A percentile compares a stretch with the other conserved stretches of the same genome.
Conservation (phyloP, 2,329 filamentous ascomycete species). For the Fusarium sp. region DNA sequence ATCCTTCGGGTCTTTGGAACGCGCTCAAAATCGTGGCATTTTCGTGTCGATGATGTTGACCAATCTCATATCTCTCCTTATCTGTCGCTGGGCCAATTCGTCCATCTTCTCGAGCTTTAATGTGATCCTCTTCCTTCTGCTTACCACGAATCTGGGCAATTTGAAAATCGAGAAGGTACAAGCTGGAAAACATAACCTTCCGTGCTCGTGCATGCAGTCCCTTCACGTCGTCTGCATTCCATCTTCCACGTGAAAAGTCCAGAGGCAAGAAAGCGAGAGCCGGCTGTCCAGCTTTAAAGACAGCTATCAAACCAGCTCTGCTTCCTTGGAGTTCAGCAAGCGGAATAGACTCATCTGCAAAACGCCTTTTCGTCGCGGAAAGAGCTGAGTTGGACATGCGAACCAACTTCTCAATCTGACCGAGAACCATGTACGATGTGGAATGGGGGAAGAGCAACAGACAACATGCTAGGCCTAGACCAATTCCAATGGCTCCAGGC, state of each 20-base stretch:
- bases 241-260: slow-evolving; percentile 59
- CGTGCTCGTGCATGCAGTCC: slow-evolving; percentile 52
- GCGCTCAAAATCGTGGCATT: slow-evolving; percentile 51
- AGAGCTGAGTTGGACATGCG: slow-evolving; percentile 50
- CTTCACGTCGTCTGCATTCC: slow-evolving; percentile 58
- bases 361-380: slow-evolving; percentile 44
- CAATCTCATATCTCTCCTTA: slow-evolving; percentile 31
- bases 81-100: background rate
- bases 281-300: slow-evolving; percentile 54
- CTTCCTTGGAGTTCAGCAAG: slow-evolving; percentile 48
- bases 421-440: slow-evolving; percentile 58
- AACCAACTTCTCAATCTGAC: slow-evolving; percentile 48
- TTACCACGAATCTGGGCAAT: slow-evolving; percentile 47
- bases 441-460: slow-evolving; percentile 63
- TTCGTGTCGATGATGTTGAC: slow-evolving; percentile 48
- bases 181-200: slow-evolving; percentile 48
- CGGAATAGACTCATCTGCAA: slow-evolving; percentile 35
- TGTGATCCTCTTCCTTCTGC: slow-evolving; percentile 34
- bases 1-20: slow-evolving; percentile 53
- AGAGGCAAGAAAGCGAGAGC: slow-evolving; percentile 58
- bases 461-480: slow-evolving; percentile 57
- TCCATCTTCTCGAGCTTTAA: background rate
- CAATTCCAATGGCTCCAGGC: slow-evolving; percentile 59
- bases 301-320: slow-evolving; percentile 47
- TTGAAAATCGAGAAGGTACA: slow-evolving; percentile 58